Evolutionary conservation across 2,329 filamentous ascomycete genomes (phyloP), one percentile per base, ranked within the genome.

Genomic region (Raffaelea ambrosiae): DNA sequence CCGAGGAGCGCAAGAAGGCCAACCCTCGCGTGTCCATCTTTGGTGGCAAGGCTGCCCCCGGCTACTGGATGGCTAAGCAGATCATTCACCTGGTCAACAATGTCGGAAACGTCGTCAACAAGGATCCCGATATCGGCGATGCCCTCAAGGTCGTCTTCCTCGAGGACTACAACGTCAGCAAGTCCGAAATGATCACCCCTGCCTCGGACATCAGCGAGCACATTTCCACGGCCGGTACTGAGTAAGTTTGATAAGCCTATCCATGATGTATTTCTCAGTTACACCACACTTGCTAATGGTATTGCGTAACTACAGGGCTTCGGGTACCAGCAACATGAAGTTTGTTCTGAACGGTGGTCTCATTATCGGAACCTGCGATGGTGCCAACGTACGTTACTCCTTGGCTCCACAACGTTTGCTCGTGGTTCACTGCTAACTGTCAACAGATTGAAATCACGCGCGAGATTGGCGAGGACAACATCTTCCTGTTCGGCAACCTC

Each of bases 1-100:
- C 87, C 0, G 87, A 89, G 58, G 85, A 95, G 63, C 81, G 83
- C 56, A 91, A 94, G 76, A 93, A 93, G 70, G 76, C 87, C 51
- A 79, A 84, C 40, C 88, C 90, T 16, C 84, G 91, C 45, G 93
- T 97, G 10, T 93, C 86, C 49, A 94, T 98, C 65, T 97, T 98
- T 63, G 93, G 93, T 62, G 93, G 93, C 59, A 98, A 98, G 71
- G 93, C 93, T 22, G 93, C 93, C 2, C 93, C 93, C 0, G 93
- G 93, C 16, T 98, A 98, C 74, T 98, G 93, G 93, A 98, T 97
- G 93, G 93, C 93, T 35, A 98, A 98, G 79, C 94, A 93, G 38
- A 89, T 96, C 56, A 98, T 98, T 58, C 91, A 97, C 63, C 78
- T 98, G 49, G 83, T 98, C 73, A 97, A 96, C 71, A 84, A 83